Conservation (phyloP, 768 basidiomycete genomes). For the Rhodotorula sphaerocarpa region DNA sequence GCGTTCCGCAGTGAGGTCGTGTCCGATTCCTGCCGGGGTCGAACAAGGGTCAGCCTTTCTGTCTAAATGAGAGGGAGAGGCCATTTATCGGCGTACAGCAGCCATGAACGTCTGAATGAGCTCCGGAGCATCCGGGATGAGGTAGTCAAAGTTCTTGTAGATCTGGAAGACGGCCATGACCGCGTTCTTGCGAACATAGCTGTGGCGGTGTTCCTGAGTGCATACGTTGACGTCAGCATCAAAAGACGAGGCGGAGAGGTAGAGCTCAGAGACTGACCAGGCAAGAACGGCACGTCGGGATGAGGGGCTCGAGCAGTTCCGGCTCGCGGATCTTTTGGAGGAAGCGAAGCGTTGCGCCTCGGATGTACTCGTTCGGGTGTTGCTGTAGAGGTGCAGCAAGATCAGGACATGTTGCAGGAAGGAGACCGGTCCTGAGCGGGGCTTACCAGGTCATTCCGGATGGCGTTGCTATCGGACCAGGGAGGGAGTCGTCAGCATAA, state of each 20-base stretch:
- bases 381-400: conserved; percentile 52
- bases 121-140: conserved; percentile 93
- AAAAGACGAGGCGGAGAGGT: background rate
- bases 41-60: background rate
- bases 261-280: conserved; percentile 48
- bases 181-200: conserved; percentile 95
- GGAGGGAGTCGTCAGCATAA: conserved; percentile 39
- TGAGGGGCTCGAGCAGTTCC: conserved; percentile 88
- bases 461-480: conserved; percentile 58
- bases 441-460: conserved; percentile 73
- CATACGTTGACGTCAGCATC: too few species aligned
- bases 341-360: conserved; percentile 92
- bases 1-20: conserved; percentile 95
- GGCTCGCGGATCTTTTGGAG: conserved; percentile 89
- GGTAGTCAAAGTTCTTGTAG: conserved; percentile 84
- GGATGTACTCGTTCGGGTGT: conserved; percentile 99
- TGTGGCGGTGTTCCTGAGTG: conserved; percentile 83
- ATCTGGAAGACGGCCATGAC: conserved; percentile 93
- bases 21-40: conserved; percentile 76
- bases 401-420: background rate
- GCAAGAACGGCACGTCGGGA: conserved; percentile 85
- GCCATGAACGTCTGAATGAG: conserved; percentile 91
- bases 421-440: conserved; percentile 45
- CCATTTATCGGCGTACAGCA: conserved; percentile 51
- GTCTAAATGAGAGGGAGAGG: too few species aligned